phyloP scores from a whole-genome alignment of 441 rosid species.

The Gossypium trilobum region DNA sequence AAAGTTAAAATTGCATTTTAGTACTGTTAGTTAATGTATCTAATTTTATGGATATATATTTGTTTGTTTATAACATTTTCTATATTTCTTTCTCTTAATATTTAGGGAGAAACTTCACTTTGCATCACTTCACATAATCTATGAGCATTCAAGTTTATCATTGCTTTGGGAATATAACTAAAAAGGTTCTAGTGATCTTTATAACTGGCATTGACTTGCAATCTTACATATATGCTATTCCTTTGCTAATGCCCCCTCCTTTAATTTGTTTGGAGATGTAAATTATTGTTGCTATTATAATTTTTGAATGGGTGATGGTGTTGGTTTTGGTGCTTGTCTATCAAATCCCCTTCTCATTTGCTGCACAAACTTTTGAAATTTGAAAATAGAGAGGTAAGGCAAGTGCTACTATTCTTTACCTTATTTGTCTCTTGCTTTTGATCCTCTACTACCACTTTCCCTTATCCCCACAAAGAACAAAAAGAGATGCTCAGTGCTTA shows the following conservation, averaged over 20 bases:
- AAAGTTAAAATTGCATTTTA: no score
- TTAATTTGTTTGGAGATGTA: neutral
- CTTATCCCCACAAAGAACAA: no score
- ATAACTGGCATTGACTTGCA: neutral
- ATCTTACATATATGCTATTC: neutral
- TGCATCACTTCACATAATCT: no score
- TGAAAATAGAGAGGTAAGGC: neutral
- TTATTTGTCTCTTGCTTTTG: neutral
- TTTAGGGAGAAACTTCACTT: neutral
- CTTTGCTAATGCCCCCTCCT: neutral
- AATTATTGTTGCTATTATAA: neutral
- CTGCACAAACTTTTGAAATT: neutral
- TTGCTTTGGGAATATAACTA: neutral
- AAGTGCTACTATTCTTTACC: neutral
- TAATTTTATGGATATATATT: neutral
- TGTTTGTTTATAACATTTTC: neutral
- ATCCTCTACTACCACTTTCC: neutral
- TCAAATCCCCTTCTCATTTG: neutral
- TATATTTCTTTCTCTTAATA: neutral
- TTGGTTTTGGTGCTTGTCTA: neutral
- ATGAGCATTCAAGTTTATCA: neutral
- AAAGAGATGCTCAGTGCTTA: no score
- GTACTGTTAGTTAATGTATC: neutral
- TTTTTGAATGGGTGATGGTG: slow-evolving; percentile 12
- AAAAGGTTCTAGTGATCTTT: neutral